A percentile compares a stretch with the other conserved stretches of the same genome.
phyloP scores from a whole-genome alignment of 1,284 basidiomycete species.

The Kwoniella shivajii region DNA sequence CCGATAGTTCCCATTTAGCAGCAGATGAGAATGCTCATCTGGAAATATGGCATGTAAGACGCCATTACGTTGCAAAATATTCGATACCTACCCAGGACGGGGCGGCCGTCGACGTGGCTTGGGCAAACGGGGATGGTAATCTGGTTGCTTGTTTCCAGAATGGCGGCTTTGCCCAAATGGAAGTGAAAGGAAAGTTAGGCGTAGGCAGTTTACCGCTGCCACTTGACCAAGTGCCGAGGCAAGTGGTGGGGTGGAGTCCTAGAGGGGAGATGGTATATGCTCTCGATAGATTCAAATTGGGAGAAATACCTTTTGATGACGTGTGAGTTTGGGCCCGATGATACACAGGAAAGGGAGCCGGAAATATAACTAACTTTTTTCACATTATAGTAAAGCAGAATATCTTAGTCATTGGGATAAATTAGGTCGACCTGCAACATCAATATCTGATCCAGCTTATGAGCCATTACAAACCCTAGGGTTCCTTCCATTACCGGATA shows the following conservation, averaged over 20 bases:
- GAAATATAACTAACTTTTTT: background rate
- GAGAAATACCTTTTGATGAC: constrained; percentile 83
- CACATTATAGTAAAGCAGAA: constrained; percentile 59
- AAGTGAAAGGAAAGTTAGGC: constrained; percentile 56
- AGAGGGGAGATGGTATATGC: constrained; percentile 72
- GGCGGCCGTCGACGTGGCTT: constrained; percentile 63
- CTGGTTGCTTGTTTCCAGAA: constrained; percentile 76
- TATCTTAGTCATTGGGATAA: constrained; percentile 52
- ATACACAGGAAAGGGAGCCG: background rate
- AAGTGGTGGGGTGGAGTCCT: constrained; percentile 69
- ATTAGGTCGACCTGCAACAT: constrained; percentile 45
- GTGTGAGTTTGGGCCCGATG: constrained; percentile 59
- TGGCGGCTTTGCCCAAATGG: constrained; percentile 77
- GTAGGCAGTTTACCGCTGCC: constrained; percentile 46
- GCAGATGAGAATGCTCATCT: constrained; percentile 54
- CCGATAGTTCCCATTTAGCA: constrained; percentile 3
- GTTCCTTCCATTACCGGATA: constrained; percentile 30
- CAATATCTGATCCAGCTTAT: constrained; percentile 48
- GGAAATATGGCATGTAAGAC: constrained; percentile 85
- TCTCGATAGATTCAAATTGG: constrained; percentile 61
- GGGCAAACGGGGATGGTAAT: constrained; percentile 66
- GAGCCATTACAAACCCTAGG: constrained; percentile 45
- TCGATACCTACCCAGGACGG: constrained; percentile 56
- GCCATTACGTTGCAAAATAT: constrained; percentile 82
- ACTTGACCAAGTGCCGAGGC: constrained; percentile 69